Base-by-base conservation (phyloP, 2,329 filamentous ascomycete species). In the Dichotomopilus funicola region DNA sequence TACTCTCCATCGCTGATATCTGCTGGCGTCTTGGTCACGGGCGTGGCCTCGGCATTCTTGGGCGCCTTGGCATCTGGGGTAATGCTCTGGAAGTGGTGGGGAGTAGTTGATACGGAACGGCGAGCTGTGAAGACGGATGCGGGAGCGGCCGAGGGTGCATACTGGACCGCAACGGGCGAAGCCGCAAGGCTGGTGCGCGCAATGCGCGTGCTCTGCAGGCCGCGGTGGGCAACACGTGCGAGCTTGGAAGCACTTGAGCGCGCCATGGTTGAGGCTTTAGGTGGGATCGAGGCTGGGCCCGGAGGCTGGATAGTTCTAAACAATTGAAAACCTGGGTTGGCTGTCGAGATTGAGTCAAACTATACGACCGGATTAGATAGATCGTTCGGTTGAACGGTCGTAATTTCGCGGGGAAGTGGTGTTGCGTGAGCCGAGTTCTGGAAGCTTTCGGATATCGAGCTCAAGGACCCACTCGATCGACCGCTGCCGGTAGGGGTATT, bases 1-100 rank as follows among this genome's bases (percentile, higher is more conserved):
- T 95, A 97, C 66, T 90, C 75, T 33, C 78, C 74, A 3, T 86
- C 81, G 1, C 81, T 80, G 59, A 96, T 76, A 49, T 87, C 78
- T 1, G 85, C 83, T 0, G 87, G 77, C 6, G 64, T 64, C 54
- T 67, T 66, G 42, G 68, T 57, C 43, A 62, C 57, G 27, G 70
- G 72, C 50, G 76, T 68, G 63, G 75, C 68, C 60, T 69, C 51
- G 60, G 70, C 61, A 56, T 66, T 63, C 54, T 74, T 67, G 48
- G 72, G 68, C 42, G 72, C 67, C 45, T 70, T 62, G 8, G 83
- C 82, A 56, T 83, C 71, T 42, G 84, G 83, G 59, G 79, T 79
- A 63, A 86, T 77, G 58, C 81, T 80, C 64, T 78, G 78, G 61
- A 60, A 27, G 19, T 27, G 63, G 42, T 61, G 56, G 36, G 67